Percentiles rank a stretch among this genome's conserved stretches.
Evolutionary conservation across 2,329 filamentous ascomycete species (phyloP).

Genomic region (Coniochaeta sp.): DNA sequence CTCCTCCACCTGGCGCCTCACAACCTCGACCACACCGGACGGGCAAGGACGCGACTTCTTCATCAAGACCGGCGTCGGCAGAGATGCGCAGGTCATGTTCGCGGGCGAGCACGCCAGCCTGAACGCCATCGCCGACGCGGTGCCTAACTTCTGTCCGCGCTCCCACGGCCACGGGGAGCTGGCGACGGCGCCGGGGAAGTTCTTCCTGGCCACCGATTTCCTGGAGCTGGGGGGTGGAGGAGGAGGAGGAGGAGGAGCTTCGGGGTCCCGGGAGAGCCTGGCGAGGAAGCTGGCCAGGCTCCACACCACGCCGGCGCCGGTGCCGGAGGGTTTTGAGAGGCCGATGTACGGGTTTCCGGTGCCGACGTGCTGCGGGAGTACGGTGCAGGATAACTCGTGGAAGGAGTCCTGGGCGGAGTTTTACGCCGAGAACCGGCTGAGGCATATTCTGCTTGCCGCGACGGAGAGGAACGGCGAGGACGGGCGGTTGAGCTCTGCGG

Average conservation of each 20-base stretch:
- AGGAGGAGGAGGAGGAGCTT: conserved; percentile 24
- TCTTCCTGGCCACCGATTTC: conserved; percentile 71
- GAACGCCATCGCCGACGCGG: conserved; percentile 66
- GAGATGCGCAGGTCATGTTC: conserved; percentile 61
- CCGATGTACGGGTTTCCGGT: conserved; percentile 79
- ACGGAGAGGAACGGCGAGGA: conserved; percentile 59
- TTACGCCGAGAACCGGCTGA: conserved; percentile 69
- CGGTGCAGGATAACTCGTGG: conserved; percentile 72
- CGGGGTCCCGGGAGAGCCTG: conserved; percentile 47
- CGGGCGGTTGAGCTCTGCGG: conserved; percentile 49
- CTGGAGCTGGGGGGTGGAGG: conserved; percentile 49
- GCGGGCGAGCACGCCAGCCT: conserved; percentile 75
- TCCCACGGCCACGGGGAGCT: conserved; percentile 65
- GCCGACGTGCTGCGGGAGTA: conserved; percentile 80
- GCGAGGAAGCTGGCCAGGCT: conserved; percentile 72
- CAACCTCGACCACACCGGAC: neutral
- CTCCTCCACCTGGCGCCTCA: conserved; percentile 1
- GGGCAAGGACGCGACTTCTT: conserved; percentile 42
- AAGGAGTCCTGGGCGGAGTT: conserved; percentile 75
- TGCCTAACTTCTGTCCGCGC: conserved; percentile 69
- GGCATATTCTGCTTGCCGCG: conserved; percentile 52
- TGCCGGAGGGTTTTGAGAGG: conserved; percentile 46
- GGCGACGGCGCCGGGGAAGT: conserved; percentile 39
- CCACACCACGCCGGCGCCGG: conserved; percentile 68
- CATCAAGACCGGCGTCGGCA: conserved; percentile 61